phyloP scores from a whole-genome alignment of 352 stramenopile genomes.

The Globisporangium acanthophoron region DNA sequence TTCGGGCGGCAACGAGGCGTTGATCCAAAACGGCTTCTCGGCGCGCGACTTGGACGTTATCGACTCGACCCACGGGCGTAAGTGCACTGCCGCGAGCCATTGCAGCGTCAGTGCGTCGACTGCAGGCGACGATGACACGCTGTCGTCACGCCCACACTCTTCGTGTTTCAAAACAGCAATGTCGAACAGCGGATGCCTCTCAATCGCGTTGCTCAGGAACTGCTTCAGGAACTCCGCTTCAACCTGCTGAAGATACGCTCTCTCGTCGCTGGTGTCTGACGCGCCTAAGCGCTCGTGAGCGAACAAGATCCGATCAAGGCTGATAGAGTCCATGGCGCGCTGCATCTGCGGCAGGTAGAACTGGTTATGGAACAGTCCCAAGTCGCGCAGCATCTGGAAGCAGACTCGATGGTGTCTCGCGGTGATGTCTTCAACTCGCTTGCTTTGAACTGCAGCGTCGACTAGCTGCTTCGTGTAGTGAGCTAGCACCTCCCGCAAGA shows the following conservation, averaged over 20 bases:
- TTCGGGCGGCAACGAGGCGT: conserved; percentile 18
- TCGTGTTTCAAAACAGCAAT: too few relatives aligned
- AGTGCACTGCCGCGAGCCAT: conserved; percentile 12
- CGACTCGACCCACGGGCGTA: not conserved
- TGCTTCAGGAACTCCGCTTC: conserved; percentile 4
- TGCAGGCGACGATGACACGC: not conserved
- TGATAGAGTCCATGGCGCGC: conserved; percentile 18
- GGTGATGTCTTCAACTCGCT: not conserved
- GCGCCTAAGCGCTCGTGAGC: conserved; percentile 9
- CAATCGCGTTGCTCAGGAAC: conserved; percentile 8
- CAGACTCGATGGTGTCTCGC: conserved; percentile 11
- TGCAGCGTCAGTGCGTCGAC: not conserved
- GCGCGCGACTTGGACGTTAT: not conserved
- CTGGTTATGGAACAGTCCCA: conserved; percentile 48
- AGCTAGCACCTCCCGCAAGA: not conserved
- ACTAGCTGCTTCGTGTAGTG: conserved; percentile 5
- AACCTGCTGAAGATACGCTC: conserved; percentile 1
- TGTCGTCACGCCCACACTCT: not conserved
- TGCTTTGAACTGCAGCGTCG: not conserved
- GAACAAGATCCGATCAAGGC: conserved; percentile 6
- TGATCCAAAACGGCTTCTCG: conserved; percentile 15
- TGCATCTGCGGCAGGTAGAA: conserved; percentile 47
- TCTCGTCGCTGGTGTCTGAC: not conserved
- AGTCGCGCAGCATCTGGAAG: conserved; percentile 43
- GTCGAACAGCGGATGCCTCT: conserved; percentile 9